Evolutionary conservation across 768 basidiomycete species (phyloP).

Genomic region (Asterophora lycoperdoides): DNA sequence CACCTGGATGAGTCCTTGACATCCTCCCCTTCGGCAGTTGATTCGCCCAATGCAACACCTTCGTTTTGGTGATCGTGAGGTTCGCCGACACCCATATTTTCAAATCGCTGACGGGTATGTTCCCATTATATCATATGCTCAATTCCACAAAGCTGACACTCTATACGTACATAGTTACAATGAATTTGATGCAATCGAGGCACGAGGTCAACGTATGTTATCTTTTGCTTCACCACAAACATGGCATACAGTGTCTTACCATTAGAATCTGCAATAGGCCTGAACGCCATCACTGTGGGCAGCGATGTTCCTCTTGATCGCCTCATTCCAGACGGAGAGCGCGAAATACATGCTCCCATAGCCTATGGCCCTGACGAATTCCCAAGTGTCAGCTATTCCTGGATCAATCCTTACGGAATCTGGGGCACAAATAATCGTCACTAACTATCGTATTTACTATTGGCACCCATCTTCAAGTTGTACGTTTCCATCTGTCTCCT

Average conservation of each 20-base stretch:
- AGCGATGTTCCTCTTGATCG: conserved; percentile 11
- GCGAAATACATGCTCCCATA: conserved; percentile 18
- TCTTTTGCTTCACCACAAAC: neutral
- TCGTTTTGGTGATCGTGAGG: conserved; percentile 17
- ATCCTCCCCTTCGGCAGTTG: conserved; percentile 13
- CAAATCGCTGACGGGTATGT: conserved; percentile 14
- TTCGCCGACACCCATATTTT: conserved; percentile 24
- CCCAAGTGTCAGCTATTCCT: conserved; percentile 17
- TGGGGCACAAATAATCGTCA: conserved; percentile 15
- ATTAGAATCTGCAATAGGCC: conserved; percentile 1
- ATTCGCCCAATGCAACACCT: conserved; percentile 14
- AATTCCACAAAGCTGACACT: too few relatives aligned
- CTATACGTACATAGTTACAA: conserved; percentile 6
- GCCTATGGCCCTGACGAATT: conserved; percentile 10
- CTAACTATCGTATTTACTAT: too few relatives aligned
- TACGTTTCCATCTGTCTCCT: too few relatives aligned
- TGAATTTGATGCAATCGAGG: conserved; percentile 19
- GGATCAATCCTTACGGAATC: conserved; percentile 27
- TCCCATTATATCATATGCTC: too few relatives aligned
- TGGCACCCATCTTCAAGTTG: too few relatives aligned
- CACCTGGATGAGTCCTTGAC: too few relatives aligned
- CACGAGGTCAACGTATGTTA: conserved; percentile 8
- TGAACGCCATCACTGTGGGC: conserved; percentile 6
- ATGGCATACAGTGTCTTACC: neutral
- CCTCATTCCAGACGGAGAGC: conserved; percentile 2